Percentiles rank a stretch among this genome's conserved stretches.
Conservation (phyloP, 139 green algal genomes). For the Haematococcus sp. region DNA sequence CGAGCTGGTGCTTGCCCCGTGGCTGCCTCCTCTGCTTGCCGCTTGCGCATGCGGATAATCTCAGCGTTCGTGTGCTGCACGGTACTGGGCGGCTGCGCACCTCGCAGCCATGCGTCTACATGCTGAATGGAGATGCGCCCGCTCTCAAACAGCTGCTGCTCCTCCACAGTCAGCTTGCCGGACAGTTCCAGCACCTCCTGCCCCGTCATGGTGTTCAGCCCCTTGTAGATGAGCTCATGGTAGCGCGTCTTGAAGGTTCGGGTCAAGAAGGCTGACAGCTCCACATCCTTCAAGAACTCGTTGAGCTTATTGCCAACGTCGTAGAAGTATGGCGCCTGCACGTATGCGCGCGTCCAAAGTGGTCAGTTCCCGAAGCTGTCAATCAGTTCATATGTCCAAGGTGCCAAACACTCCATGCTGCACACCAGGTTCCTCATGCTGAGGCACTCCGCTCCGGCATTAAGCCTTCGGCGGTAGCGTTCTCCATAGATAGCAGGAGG, state of each 20-base stretch:
- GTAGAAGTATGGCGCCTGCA: constrained; percentile 34
- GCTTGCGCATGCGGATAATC: too few relatives aligned
- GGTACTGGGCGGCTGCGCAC: too few relatives aligned
- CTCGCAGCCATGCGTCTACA: constrained; percentile 22
- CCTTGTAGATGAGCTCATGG: constrained; percentile 40
- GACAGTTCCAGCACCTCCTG: constrained; percentile 40
- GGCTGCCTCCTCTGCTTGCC: too few relatives aligned
- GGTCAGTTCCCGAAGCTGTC: not conserved
- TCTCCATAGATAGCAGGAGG: constrained; percentile 34
- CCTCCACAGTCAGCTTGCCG: constrained; percentile 49
- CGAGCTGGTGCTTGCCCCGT: too few relatives aligned
- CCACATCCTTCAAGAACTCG: constrained; percentile 28
- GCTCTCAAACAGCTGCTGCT: constrained; percentile 42
- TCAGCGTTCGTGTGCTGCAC: too few relatives aligned
- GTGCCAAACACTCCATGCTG: not conserved
- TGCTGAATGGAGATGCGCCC: constrained; percentile 22
- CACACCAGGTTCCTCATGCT: constrained; percentile 28
- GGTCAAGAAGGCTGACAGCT: constrained; percentile 30
- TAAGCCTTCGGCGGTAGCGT: constrained; percentile 30
- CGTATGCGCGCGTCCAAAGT: not conserved
- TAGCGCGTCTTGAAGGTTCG: constrained; percentile 35
- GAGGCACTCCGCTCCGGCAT: constrained; percentile 37
- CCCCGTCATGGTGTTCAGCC: constrained; percentile 36
- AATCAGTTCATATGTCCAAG: not conserved
- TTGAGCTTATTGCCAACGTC: constrained; percentile 43